Conservation (phyloP, 108 stramenopile species). For the Craspedostauros australis region DNA sequence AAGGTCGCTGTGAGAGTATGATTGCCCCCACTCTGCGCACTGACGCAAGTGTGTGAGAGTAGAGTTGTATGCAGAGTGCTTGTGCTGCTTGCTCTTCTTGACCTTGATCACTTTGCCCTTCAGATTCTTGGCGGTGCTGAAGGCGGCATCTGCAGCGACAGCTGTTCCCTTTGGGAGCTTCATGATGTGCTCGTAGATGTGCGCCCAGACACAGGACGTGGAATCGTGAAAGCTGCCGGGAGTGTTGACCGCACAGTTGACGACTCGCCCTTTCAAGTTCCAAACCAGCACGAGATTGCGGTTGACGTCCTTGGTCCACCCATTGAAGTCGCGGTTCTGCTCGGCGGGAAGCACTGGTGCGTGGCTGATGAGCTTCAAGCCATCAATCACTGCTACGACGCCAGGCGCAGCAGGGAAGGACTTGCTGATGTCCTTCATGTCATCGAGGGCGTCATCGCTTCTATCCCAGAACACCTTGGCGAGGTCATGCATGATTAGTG, state of each 20-base stretch:
- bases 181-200: background rate
- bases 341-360: background rate
- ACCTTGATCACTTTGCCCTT: no score
- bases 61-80: no score
- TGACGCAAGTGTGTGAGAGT: constrained; percentile 1
- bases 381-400: constrained; percentile 3
- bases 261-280: background rate
- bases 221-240: constrained; percentile 7
- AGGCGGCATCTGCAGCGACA: no score
- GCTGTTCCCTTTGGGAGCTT: background rate
- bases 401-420: background rate
- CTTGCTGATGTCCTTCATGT: background rate
- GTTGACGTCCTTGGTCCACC: constrained; percentile 6
- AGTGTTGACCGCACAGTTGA: background rate
- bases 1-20: background rate
- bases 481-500: background rate
- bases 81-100: no score
- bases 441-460: background rate
- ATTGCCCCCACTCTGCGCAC: constrained; percentile 1
- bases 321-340: constrained; percentile 4
- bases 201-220: background rate
- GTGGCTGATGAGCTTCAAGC: background rate
- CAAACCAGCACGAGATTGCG: constrained; percentile 4
- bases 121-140: no score
- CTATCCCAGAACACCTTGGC: background rate